Evolutionary conservation across 2,329 filamentous ascomycete species (phyloP), one percentile per base, ranked within the genome.

Genomic region (Ceratocystis huliohia): DNA sequence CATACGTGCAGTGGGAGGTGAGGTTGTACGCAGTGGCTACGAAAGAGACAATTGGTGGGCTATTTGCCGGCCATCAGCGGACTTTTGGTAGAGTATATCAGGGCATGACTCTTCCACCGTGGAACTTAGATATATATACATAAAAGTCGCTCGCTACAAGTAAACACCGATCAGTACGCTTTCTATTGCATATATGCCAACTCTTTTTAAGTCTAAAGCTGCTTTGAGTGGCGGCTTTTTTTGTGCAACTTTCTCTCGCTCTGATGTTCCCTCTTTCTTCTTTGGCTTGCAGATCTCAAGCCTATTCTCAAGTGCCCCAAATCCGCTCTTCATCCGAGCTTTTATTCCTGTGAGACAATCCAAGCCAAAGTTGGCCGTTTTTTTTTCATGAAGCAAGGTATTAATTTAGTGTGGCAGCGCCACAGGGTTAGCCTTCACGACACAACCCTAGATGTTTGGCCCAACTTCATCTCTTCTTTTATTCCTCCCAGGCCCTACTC

Each of bases 11-110:
- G 92, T 88, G 22, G 91, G 91, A 20, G 94, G 92, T 6, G 77
- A 76, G 62, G 84, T 96, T 15, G 72, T 94, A 28, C 86, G 89
- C 70, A 85, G 84, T 68, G 94, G 94, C 44, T 99, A 97, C 76
- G 94, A 99, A 74, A 92, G 87, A 78, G 94, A 97, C 74, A 99
- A 99, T 77, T 97, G 94, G 94, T 99, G 93, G 93, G 91, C 86
- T 65, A 86, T 96, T 73, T 77, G 75, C 70, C 74, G 72, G 64
- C 72, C 72, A 63, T 17, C 37, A 5, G 46, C 46, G 8, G 15
- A 46, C 15, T 66, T 66, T 45, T 46, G n/a, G 28, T 8, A 15
- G 10, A 2, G 7, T 5, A 20, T 61, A 33, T 1, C 7, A 10
- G 5, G 33, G 37, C 10, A 3, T 20, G 22, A 10, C 5, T 59